Evolutionary conservation across 2,329 filamentous ascomycete species (phyloP), one percentile per base, ranked within the genome.

Genomic region (Arthrobotrys conoides): DNA sequence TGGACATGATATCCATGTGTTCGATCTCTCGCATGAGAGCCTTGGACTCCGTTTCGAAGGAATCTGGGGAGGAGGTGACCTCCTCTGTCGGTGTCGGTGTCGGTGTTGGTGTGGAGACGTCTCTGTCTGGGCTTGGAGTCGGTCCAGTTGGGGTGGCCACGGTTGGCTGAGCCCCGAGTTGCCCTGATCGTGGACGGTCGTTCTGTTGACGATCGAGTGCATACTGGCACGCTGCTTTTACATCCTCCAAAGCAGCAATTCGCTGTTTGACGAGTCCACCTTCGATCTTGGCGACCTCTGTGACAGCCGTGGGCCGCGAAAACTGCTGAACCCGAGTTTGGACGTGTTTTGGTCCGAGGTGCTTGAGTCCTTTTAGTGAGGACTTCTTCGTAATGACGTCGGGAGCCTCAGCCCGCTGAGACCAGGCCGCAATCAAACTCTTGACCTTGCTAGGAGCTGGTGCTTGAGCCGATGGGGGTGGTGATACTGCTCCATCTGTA

Each of bases 1-100:
- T 59, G 27, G 36, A 41, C 67, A 71, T 71, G n/a, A 71, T 77
- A 3, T 44, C 51, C 73, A 77, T 77, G n/a, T 38, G 38, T 53
- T 70, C 59, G 20, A 77, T 70, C 41, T 77, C 73, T 14, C 49
- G 16, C 53, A 71, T 68, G 10, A 77, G 61, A 22, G 33, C 46
- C 44, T 68, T 41, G 16, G 61, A 63, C 53, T 71, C 73, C n/a
- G 67, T 18, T 27, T 49, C 51, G 44, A 36, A 10, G 41, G 41
- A 64, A 55, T 30, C 67, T 9, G 36, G 67, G 53, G 30, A 53
- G 53, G 53, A 59, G 46, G 53, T 8, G 27, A 66, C 44, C 20
- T 64, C 59, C 4, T 16, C 38, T 41, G 38, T 41, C 14, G 44
- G 44, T 16, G 44, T 46, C 14, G 44, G 44, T 16, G 44, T 46